Conservation (phyloP, 1,139 yeast species). For the Saccharomyces pastorianus region DNA sequence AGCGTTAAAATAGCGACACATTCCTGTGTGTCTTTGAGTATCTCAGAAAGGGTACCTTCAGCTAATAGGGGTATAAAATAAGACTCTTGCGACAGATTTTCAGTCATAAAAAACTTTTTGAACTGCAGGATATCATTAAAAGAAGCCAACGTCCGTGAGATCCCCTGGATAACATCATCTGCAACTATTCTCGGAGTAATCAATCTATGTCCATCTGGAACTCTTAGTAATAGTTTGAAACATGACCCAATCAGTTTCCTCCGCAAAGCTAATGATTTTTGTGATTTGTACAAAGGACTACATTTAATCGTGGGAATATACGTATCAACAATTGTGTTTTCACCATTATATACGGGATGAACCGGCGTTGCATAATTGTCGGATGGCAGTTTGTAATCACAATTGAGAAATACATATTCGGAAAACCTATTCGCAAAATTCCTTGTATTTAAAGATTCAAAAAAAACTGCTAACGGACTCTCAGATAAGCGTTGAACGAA, state of each 20-base stretch:
- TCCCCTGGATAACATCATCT: constrained; percentile 10
- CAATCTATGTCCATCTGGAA: constrained; percentile 17
- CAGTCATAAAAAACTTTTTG: constrained; percentile 18
- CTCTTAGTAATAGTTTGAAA: constrained; percentile 14
- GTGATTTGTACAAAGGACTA: constrained; percentile 10
- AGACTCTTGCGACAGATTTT: constrained; percentile 10
- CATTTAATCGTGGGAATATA: constrained; percentile 12
- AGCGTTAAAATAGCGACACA: constrained; percentile 1
- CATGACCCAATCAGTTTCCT: constrained; percentile 17
- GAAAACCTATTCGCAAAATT: constrained; percentile 13
- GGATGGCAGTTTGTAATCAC: constrained; percentile 11
- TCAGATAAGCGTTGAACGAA: constrained; percentile 13
- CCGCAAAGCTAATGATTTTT: constrained; percentile 19
- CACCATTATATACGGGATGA: constrained; percentile 21
- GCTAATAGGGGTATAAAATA: constrained; percentile 19
- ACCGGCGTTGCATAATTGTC: constrained; percentile 6
- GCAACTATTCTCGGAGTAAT: constrained; percentile 12
- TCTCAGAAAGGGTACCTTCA: constrained; percentile 14
- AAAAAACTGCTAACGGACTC: constrained; percentile 21
- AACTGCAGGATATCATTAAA: constrained; percentile 17
- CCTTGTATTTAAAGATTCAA: constrained; percentile 14
- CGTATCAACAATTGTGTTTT: constrained; percentile 11
- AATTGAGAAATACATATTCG: constrained; percentile 22
- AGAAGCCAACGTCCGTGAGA: constrained; percentile 11
- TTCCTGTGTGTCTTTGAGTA: constrained; percentile 2